phyloP scores from a whole-genome alignment of 371 early-diverging fungal genomes.

The Haplosporangium sp. region DNA sequence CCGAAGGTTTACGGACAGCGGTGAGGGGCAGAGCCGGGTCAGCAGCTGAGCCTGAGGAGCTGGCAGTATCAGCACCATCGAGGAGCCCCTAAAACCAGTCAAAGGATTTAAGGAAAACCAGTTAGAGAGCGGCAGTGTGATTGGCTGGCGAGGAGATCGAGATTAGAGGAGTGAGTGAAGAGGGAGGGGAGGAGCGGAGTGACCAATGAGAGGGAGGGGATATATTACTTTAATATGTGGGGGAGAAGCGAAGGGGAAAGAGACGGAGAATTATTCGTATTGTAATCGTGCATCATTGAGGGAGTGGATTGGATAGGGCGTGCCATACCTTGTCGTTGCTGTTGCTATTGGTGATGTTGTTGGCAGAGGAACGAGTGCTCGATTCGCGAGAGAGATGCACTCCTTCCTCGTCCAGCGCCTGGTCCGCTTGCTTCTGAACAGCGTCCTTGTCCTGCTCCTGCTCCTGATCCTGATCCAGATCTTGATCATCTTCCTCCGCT shows the following conservation, averaged over 20 bases:
- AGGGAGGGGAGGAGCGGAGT: background rate
- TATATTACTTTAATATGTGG: too few species aligned
- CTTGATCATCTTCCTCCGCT: conserved; percentile 50
- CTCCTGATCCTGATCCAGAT: conserved; percentile 40
- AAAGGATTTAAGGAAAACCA: background rate
- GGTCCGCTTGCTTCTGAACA: conserved; percentile 3
- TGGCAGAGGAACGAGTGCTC: conserved; percentile 38
- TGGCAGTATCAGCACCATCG: conserved; percentile 29
- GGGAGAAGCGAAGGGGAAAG: too few species aligned
- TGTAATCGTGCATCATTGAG: background rate
- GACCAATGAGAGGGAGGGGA: too few species aligned
- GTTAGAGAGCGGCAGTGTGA: too few species aligned
- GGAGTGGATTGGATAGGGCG: background rate
- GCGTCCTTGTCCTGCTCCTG: conserved; percentile 7
- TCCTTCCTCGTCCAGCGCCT: conserved; percentile 2
- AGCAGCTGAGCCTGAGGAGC: conserved; percentile 40
- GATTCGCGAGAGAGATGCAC: conserved; percentile 37
- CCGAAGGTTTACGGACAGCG: conserved; percentile 42
- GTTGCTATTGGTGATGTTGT: conserved; percentile 10
- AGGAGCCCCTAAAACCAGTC: conserved; percentile 18
- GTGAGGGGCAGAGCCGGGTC: conserved; percentile 40
- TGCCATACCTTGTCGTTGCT: conserved; percentile 8
- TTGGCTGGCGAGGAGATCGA: too few species aligned
- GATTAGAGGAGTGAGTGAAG: too few species aligned
- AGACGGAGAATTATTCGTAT: too few species aligned